Evolutionary conservation across 345 rosid species (phyloP).

Genomic region (Conringia planisiliqua): DNA sequence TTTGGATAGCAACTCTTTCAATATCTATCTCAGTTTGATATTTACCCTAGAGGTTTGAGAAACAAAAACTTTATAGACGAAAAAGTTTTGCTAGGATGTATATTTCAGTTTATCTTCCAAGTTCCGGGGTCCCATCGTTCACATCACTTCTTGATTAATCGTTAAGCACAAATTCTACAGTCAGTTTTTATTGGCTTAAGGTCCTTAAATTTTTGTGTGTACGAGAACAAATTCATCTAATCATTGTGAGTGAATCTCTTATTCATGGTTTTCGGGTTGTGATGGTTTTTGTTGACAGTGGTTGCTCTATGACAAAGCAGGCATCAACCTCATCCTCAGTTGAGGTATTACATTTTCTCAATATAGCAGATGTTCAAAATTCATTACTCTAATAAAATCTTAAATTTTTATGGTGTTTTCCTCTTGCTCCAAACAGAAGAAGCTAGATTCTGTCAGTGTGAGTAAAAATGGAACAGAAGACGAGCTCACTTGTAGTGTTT

Average conservation of each 20-base stretch:
- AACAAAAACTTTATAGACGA: background rate
- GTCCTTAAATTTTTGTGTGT: background rate
- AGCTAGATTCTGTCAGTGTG: slow-evolving; percentile 40
- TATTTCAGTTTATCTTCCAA: background rate
- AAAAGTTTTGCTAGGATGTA: background rate
- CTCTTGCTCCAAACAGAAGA: slow-evolving; percentile 38
- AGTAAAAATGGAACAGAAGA: slow-evolving; percentile 52
- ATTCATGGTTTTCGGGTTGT: background rate
- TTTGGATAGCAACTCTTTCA: background rate
- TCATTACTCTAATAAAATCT: background rate
- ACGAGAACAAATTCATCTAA: background rate
- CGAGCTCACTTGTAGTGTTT: slow-evolving; percentile 74
- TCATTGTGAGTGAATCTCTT: background rate
- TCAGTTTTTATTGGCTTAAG: background rate
- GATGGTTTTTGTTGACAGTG: slow-evolving; percentile 39
- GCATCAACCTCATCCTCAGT: slow-evolving; percentile 53
- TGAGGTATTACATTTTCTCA: slow-evolving; percentile 46
- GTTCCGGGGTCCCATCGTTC: background rate
- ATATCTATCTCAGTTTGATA: background rate
- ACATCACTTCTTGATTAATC: background rate
- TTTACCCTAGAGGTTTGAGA: background rate
- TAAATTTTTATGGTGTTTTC: background rate
- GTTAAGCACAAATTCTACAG: background rate
- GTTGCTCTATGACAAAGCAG: slow-evolving; percentile 44
- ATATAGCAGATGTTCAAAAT: background rate